phyloP scores from a whole-genome alignment of 139 green algal species.

The Eudorina sp. region DNA sequence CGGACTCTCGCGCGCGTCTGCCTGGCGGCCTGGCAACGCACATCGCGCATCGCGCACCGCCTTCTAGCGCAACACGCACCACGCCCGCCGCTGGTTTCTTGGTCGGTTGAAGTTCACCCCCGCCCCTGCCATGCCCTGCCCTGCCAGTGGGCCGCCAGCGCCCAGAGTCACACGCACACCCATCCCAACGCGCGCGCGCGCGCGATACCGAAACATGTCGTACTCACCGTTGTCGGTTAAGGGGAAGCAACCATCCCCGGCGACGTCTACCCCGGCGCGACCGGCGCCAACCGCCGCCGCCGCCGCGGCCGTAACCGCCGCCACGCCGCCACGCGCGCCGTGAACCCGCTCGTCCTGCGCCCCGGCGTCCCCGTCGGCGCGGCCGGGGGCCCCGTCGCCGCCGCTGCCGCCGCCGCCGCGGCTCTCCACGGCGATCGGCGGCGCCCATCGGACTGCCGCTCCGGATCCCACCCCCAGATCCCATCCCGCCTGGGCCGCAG shows the following conservation, averaged over 20 bases:
- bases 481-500: not conserved
- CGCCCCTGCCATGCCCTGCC: too few relatives aligned
- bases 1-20: too few relatives aligned
- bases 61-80: not conserved
- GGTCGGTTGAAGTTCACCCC: not conserved
- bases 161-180: too few relatives aligned
- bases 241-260: not conserved
- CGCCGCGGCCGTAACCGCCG: not conserved
- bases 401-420: not conserved
- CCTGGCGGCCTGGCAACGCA: too few relatives aligned
- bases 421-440: not conserved
- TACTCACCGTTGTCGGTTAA: not conserved
- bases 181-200: too few relatives aligned
- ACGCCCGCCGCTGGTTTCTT: too few relatives aligned
- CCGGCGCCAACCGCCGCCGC: not conserved
- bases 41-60: too few relatives aligned
- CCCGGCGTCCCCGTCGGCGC: not conserved
- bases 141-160: too few relatives aligned
- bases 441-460: constrained; percentile 11
- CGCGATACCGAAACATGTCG: not conserved
- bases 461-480: not conserved
- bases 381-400: not conserved
- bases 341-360: not conserved
- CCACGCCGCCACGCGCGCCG: not conserved
- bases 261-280: not conserved